Evolutionary conservation across 2,329 filamentous ascomycete species (phyloP), one percentile per base, ranked within the genome.

Genomic region (Monosporascus sp.): DNA sequence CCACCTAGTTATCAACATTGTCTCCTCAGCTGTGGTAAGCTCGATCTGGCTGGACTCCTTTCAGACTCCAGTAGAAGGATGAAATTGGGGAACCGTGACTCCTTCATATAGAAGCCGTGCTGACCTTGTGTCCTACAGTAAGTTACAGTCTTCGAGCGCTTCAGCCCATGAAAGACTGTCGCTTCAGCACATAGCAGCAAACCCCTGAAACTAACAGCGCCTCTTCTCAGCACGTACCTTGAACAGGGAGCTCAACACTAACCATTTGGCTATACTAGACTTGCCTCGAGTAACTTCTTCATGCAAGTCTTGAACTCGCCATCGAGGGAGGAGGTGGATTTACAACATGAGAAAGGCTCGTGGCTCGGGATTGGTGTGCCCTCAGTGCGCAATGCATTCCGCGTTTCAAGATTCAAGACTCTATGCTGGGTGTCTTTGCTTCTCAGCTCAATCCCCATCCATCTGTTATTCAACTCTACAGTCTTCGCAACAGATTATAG

Each of bases 261-360:
- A 47, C 22, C 7, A 26, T 5, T 26, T 27, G 16, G 20, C 20
- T 16, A 41, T 43, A 17, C 6, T 31, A 61, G 59, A 34, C 53
- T 80, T 3, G 69, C 70, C 8, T 74, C 75, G 8, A 76, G 72
- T 43, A 78, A 78, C 59, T 79, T 76, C 54, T 73, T 69, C 54
- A 79, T 80, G 74, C 78, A 81, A 56, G 69, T 73, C 27, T 64
- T 81, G 8, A 71, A 68, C 9, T 71, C 77, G 0, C 78, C 78
- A 0, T 79, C 75, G 0, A 66, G 79, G 14, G 57, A 63, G n/a
- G 76, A 81, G 49, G 59, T 81, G 11, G 72, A 80, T 46, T 54
- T 54, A 36, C 76, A 76, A 0, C 79, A 82, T 63, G 54, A 59
- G 0, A 59, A 64, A 46, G 65, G 69, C 1, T 64, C 62, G 7